phyloP scores from a whole-genome alignment of 805 yeast species.

The Myxozyma mucilagina region DNA sequence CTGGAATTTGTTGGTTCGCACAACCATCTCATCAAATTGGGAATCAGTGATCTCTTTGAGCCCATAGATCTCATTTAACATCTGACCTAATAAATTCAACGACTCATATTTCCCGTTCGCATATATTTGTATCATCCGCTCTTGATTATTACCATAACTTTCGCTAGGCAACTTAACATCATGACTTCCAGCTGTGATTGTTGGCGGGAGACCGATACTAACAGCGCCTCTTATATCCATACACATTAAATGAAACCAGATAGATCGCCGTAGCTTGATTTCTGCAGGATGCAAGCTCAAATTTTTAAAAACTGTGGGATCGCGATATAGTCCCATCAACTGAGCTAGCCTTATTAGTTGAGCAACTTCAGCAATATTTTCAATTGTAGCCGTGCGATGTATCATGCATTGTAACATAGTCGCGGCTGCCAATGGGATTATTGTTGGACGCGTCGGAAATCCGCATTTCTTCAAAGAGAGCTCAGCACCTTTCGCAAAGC shows the following conservation, averaged over 20 bases:
- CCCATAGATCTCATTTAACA: conserved; percentile 21
- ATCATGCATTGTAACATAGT: conserved; percentile 10
- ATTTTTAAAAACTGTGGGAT: conserved; percentile 18
- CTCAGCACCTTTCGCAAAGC: conserved; percentile 12
- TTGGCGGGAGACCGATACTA: conserved; percentile 22
- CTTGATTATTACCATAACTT: conserved; percentile 11
- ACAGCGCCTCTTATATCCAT: conserved; percentile 23
- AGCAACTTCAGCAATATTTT: conserved; percentile 16
- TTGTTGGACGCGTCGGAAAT: conserved; percentile 24
- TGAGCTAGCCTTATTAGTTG: conserved; percentile 21
- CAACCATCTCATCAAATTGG: conserved; percentile 5
- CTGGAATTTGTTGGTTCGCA: conserved; percentile 1
- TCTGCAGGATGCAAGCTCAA: neutral
- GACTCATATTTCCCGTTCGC: conserved; percentile 14
- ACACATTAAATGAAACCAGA: conserved; percentile 24
- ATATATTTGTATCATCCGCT: conserved; percentile 9
- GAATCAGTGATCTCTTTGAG: neutral
- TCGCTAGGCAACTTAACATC: conserved; percentile 23
- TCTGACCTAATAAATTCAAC: conserved; percentile 3
- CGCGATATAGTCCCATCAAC: conserved; percentile 29
- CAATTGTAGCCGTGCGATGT: conserved; percentile 11
- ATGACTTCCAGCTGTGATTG: neutral
- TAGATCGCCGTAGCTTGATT: conserved; percentile 6
- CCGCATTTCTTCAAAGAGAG: conserved; percentile 6
- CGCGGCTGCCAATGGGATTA: conserved; percentile 12